Evolutionary conservation across 305 asterid species (phyloP).

Genomic region (Fraxinus ornus): DNA sequence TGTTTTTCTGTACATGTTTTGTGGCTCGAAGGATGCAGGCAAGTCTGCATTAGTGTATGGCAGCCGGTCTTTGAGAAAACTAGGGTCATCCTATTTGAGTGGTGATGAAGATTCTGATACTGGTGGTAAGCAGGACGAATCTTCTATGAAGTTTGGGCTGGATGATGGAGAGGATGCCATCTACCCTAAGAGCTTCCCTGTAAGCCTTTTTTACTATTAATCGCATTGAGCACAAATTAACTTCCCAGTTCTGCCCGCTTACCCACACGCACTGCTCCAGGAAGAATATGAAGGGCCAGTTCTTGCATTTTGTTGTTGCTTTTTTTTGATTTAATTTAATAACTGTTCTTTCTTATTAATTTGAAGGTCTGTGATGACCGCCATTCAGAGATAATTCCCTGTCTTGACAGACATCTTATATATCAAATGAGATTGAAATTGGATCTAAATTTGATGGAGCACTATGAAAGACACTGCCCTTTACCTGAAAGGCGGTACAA

Average conservation of each 20-base stretch:
- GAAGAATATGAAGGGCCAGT: not conserved
- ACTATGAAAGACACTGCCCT: conserved; percentile 93
- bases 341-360: not conserved
- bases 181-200: conserved; percentile 69
- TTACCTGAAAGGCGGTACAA: conserved; percentile 79
- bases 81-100: conserved; percentile 77
- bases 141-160: conserved; percentile 50
- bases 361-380: conserved; percentile 81
- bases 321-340: not conserved
- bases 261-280: not conserved
- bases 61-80: conserved; percentile 71
- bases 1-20: conserved; percentile 56
- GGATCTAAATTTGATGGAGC: conserved; percentile 90
- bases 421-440: conserved; percentile 87
- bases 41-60: conserved; percentile 88
- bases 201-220: conserved; percentile 35
- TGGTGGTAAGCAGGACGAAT: conserved; percentile 66
- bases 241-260: not conserved
- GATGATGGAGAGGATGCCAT: conserved; percentile 63
- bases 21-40: conserved; percentile 67
- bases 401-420: conserved; percentile 83
- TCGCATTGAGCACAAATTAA: conserved; percentile 14
- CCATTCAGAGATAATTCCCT: conserved; percentile 81
- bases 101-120: conserved; percentile 80
- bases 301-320: not conserved